A percentile compares a stretch with the other conserved stretches of the same genome.
phyloP scores from a whole-genome alignment of 345 rosid species.

The Bruguiera sexangula region DNA sequence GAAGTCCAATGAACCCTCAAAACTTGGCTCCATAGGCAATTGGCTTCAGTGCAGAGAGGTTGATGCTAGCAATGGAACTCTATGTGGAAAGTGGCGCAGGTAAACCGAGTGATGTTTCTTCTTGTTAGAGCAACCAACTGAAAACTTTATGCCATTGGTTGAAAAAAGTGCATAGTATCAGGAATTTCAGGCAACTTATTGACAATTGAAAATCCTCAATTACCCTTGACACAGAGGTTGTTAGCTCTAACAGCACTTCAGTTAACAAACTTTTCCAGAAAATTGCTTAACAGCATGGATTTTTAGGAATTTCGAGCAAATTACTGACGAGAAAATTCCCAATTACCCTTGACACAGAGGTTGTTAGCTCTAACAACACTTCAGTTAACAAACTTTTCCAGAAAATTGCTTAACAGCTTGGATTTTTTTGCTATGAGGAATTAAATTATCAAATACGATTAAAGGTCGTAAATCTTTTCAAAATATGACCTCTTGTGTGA shows the following conservation, averaged over 20 bases:
- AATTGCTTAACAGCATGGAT: background rate
- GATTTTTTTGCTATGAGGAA: no score
- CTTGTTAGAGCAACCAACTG: background rate
- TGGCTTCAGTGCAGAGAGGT: slow-evolving; percentile 89
- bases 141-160: background rate
- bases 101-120: slow-evolving; percentile 26
- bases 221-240: background rate
- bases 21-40: slow-evolving; percentile 48
- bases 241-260: background rate
- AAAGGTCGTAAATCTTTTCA: no score
- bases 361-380: background rate
- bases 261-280: background rate
- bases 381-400: background rate
- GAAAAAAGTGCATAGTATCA: background rate
- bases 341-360: background rate
- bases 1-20: slow-evolving; percentile 29
- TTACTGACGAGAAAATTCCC: background rate
- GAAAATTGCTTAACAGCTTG: background rate
- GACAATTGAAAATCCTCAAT: background rate
- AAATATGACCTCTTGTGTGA: no score
- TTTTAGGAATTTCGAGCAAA: background rate
- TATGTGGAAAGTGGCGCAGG: slow-evolving; percentile 99
- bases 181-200: background rate
- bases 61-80: slow-evolving; percentile 41
- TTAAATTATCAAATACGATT: no score